A percentile compares a stretch with the other conserved stretches of the same genome.
Conservation (phyloP, 108 stramenopile species). For the Cyclotella cryptica region DNA sequence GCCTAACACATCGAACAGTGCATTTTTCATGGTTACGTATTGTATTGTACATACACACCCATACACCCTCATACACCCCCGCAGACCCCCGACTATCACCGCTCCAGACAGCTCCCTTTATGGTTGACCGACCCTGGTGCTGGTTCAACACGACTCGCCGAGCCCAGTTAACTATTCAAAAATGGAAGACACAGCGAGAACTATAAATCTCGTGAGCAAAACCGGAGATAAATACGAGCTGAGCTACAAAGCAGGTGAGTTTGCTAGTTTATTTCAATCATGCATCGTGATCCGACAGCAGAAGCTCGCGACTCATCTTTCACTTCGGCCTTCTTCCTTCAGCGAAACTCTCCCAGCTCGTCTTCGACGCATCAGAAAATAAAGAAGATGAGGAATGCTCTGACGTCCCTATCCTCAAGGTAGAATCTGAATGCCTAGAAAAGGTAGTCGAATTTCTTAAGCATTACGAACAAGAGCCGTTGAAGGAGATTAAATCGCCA, state of each 20-base stretch:
- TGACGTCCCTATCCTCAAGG: slow-evolving; percentile 43
- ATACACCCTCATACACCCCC: too few relatives aligned
- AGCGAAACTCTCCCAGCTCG: slow-evolving; percentile 46
- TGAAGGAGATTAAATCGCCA: slow-evolving; percentile 78
- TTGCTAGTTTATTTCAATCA: background rate
- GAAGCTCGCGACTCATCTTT: background rate
- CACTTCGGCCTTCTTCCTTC: background rate
- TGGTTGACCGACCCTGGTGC: too few relatives aligned
- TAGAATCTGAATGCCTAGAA: slow-evolving; percentile 56
- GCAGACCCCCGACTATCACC: too few relatives aligned
- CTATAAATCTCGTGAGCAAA: slow-evolving; percentile 8
- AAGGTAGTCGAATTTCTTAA: slow-evolving; percentile 84
- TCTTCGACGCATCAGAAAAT: slow-evolving; percentile 34
- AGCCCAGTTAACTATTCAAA: background rate
- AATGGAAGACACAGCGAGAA: slow-evolving; percentile 9
- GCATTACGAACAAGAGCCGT: slow-evolving; percentile 67
- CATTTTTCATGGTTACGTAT: too few relatives aligned
- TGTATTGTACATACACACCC: too few relatives aligned
- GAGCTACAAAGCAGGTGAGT: slow-evolving; percentile 10
- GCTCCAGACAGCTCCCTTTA: too few relatives aligned
- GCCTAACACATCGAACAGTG: too few relatives aligned
- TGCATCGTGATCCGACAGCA: background rate
- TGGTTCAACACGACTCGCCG: too few relatives aligned
- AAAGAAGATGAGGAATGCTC: slow-evolving; percentile 39
- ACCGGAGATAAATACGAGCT: slow-evolving; percentile 7